Evolutionary conservation across 257 asterid species (phyloP), one percentile per base, ranked within the genome.

Genomic region (Thymus quinquecostatus): DNA sequence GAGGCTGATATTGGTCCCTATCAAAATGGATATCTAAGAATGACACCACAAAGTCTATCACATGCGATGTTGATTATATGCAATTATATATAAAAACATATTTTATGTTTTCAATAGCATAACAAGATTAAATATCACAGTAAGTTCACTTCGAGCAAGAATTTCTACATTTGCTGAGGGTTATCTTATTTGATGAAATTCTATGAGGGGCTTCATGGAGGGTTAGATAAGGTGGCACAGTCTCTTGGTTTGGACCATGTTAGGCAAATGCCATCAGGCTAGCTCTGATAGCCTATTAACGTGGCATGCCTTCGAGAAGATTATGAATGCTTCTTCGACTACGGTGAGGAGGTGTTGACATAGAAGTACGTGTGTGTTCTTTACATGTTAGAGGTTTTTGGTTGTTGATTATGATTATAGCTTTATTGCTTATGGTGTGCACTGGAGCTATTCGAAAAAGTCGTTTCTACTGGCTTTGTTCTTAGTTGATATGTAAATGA

Each of bases 211-310:
- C 86, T 92, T 33, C 82, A 88, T 54, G 98, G 98, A 10, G 98
- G 98, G 54, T 58, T 92, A 84, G 87, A 92, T 78, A 81, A 87
- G 62, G 82, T 90, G 73, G 95, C 96, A 0, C 74, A 60, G 73
- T 72, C 86, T 28, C 91, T 90, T 7, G 84, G 75, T 33, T 80
- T 90, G 72, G 68, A 48, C 51, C 83, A 97, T 51, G 82, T 65
- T 0, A 0, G 98, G 98, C 21, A 81, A 70, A 71, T 79, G 86
- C 54, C 98, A 92, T 78, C 98, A 89, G 82, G 96, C 98, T 0
- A 96, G 98, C 6, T 92, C 98, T 1, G 96, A 92, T 78, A 92
- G 98, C 78, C 73, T 92, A 74, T 81, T 88, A 57, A 92, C 96
- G 0, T 86, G 91, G 96, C 94, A 85, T 43, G 84, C 88, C 4